Evolutionary conservation across 768 basidiomycete species (phyloP).

Genomic region (Boletus insuetus): DNA sequence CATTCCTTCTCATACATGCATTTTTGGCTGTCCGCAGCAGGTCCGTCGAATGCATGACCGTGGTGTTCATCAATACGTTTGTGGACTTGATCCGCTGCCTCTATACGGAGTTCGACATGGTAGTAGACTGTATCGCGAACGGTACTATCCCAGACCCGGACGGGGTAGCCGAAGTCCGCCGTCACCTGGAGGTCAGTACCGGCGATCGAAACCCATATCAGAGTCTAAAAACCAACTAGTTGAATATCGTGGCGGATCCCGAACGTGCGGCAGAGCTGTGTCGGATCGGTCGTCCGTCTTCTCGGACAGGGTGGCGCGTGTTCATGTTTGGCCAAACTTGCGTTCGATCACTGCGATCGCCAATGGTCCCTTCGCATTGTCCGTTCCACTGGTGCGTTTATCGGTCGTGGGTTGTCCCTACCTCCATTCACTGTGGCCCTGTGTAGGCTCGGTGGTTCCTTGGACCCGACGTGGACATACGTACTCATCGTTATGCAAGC

Average conservation of each 20-base stretch:
- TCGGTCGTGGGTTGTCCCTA: background rate
- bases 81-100: background rate
- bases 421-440: background rate
- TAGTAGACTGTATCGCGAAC: background rate
- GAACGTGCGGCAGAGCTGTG: conserved; percentile 10
- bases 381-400: too few relatives aligned
- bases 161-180: too few relatives aligned
- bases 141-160: background rate
- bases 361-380: conserved; percentile 9
- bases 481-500: background rate
- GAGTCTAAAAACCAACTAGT: background rate
- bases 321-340: conserved; percentile 11
- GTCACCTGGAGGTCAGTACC: background rate
- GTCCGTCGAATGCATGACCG: background rate
- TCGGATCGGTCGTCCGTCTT: conserved; percentile 10
- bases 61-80: conserved; percentile 9
- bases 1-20: too few relatives aligned
- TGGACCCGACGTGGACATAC: conserved; percentile 3
- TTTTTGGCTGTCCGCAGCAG: conserved; percentile 6
- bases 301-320: conserved; percentile 14
- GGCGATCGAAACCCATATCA: too few relatives aligned
- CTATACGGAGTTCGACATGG: background rate
- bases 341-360: too few relatives aligned
- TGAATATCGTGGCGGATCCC: conserved; percentile 1
- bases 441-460: conserved; percentile 12